Conservation (phyloP, 2,329 filamentous ascomycete genomes). For the Aspergillus brunneoviolaceus region DNA sequence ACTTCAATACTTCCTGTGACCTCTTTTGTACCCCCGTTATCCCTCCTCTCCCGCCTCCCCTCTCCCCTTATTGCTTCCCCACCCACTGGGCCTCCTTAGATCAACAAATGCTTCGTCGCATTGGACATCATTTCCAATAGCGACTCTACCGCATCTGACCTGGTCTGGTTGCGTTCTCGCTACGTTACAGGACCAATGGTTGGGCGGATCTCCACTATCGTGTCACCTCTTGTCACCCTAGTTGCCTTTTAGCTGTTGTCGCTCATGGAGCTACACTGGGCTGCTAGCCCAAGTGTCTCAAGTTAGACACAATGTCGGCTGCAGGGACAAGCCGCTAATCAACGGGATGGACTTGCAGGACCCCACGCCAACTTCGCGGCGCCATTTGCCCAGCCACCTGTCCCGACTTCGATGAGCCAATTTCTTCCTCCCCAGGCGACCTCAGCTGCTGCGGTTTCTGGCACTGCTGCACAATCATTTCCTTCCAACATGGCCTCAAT, state of each 20-base stretch:
- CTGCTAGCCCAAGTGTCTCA: not conserved
- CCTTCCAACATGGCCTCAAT: constrained; percentile 38
- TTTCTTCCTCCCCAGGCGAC: constrained; percentile 32
- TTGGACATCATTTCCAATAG: not conserved
- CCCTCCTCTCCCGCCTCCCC: not conserved
- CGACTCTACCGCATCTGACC: constrained; percentile 1
- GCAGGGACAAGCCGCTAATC: constrained; percentile 19
- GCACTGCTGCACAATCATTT: constrained; percentile 33
- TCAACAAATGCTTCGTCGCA: constrained; percentile 1
- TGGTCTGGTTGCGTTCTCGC: not conserved
- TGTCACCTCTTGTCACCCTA: not conserved
- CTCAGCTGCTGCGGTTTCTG: constrained; percentile 27
- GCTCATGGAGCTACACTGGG: not conserved
- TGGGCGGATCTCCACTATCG: not conserved
- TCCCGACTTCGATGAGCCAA: constrained; percentile 32
- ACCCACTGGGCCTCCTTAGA: not conserved
- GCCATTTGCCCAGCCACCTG: constrained; percentile 34
- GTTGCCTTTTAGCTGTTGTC: not conserved
- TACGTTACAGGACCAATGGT: not conserved
- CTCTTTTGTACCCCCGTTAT: not conserved
- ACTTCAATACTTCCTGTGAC: not conserved
- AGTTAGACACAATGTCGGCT: constrained; percentile 3
- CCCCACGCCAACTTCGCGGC: constrained; percentile 39
- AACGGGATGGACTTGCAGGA: constrained; percentile 27
- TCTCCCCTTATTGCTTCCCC: not conserved